A percentile compares a stretch with the other conserved stretches of the same genome.
These are phyloP conservation scores for Aspergillus neotritici DNA, from an alignment of 2,329 filamentous ascomycete genomes.

Conservation along the genomic window DNA sequence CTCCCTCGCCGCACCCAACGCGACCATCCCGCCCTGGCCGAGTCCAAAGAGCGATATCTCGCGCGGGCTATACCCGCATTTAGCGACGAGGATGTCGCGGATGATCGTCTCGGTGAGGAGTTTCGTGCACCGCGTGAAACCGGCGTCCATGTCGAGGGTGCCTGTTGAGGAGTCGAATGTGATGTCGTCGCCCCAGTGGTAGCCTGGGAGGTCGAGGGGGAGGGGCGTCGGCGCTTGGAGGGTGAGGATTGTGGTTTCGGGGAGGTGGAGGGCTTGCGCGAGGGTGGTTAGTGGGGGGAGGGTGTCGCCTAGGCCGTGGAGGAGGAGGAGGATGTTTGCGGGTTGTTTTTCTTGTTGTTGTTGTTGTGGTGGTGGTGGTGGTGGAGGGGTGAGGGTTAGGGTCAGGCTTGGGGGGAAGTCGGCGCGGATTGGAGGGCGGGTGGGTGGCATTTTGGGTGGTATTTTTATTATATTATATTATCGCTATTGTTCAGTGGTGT, in stretches of 20 bases:
- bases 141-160: slow-evolving; percentile 57
- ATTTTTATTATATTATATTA: too few relatives aligned
- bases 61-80: slow-evolving; percentile 54
- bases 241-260: slow-evolving; percentile 69
- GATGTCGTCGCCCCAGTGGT: slow-evolving; percentile 66
- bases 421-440: slow-evolving; percentile 34
- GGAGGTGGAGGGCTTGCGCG: slow-evolving; percentile 63
- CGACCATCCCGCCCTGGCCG: slow-evolving; percentile 62
- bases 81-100: slow-evolving; percentile 45
- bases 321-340: slow-evolving; percentile 70
- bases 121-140: slow-evolving; percentile 48
- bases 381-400: slow-evolving; percentile 35
- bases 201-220: slow-evolving; percentile 62
- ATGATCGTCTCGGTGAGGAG: slow-evolving; percentile 51
- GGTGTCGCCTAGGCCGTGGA: slow-evolving; percentile 79
- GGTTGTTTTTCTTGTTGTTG: slow-evolving; percentile 50
- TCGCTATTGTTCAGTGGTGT: slow-evolving; percentile 1
- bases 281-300: slow-evolving; percentile 64
- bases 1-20: slow-evolving; percentile 51
- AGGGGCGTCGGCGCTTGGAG: slow-evolving; percentile 66
- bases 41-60: slow-evolving; percentile 63
- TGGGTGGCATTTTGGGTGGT: slow-evolving; percentile 23
- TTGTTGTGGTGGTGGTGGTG: slow-evolving; percentile 28
- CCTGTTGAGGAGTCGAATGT: slow-evolving; percentile 48
- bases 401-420: slow-evolving; percentile 45